Base-by-base conservation (phyloP, 2,329 filamentous ascomycete species). In the Setomelanomma holmii region DNA sequence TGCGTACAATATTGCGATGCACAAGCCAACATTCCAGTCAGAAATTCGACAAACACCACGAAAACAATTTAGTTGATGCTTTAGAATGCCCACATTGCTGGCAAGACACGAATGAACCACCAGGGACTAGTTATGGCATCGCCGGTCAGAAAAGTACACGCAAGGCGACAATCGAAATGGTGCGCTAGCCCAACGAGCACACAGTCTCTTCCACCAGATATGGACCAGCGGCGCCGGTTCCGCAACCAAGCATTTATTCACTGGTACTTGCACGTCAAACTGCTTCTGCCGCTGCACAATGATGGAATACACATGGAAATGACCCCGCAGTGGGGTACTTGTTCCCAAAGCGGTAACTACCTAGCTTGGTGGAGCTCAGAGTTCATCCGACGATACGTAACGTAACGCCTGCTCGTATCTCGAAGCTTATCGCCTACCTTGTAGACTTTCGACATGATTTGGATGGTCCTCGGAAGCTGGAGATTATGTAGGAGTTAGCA, bases 1-100 rank as follows among this genome's bases (percentile, higher is more conserved):
- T 68, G 79, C 80, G 40, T 74, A 83, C 58, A 86, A 87, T 58
- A 68, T 80, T 8, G 72, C 69, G 17, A 70, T 71, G 62, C 61
- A 55, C 63, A 68, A 71, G 14, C 61, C 72, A n/a, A 63, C 63
- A 17, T 58, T 70, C 22, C 62, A 65, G 54, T 69, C 69, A 21
- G 62, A 69, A 51, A 67, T 73, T 22, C 66, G 68, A 24, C 71
- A 73, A 48, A 73, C 68, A 6, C 70, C 69, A 8, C 64, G 70
- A 30, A 73, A 74, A 45, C 65, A 63, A 4, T 73, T 72, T 45
- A 71, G 64, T 46, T 73, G 55, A 58, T 21, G n/a, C 19, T 30
- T 14, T 39, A 16, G 27, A 30, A 8, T 30, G 24, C 12, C 10
- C 10, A 6, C 3, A 6, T 10, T 8, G 3, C 10, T 30, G 10